phyloP scores from a whole-genome alignment of 1,284 basidiomycete species.

The Rhodofomes roseus region DNA sequence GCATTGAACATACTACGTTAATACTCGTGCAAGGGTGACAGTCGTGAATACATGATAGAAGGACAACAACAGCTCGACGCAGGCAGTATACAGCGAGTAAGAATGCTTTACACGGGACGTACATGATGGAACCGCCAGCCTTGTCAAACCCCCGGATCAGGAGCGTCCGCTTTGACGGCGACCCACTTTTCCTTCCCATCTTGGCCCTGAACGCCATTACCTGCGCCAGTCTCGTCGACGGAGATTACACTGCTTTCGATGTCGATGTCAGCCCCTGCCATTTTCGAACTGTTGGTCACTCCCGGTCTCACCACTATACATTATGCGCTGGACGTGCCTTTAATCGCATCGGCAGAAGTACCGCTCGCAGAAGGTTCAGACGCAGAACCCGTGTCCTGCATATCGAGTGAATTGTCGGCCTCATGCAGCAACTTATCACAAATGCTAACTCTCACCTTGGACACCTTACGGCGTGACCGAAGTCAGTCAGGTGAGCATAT shows the following conservation, averaged over 20 bases:
- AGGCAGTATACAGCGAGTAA: background rate
- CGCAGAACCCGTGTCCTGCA: background rate
- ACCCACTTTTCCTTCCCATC: conserved; percentile 69
- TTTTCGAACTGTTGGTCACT: conserved; percentile 54
- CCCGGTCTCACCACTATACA: conserved; percentile 26
- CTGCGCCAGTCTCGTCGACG: conserved; percentile 43
- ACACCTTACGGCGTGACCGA: background rate
- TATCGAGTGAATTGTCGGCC: background rate
- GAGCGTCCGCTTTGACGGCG: conserved; percentile 44
- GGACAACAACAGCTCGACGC: background rate
- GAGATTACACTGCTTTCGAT: conserved; percentile 71
- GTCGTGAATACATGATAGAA: background rate
- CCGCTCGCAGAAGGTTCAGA: background rate
- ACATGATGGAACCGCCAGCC: background rate
- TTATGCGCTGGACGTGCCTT: background rate
- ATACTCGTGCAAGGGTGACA: background rate
- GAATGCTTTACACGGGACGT: background rate
- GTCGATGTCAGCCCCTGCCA: conserved; percentile 56
- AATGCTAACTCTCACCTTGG: background rate
- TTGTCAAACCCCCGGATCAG: conserved; percentile 8
- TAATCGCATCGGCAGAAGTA: background rate
- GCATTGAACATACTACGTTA: background rate
- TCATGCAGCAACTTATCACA: background rate
- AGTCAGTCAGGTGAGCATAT: background rate
- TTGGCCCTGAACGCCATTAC: conserved; percentile 23